Percentiles rank a stretch among this genome's conserved stretches.
Conservation (phyloP, 176 grass and related monocot species). For the Oryza glaberrima region DNA sequence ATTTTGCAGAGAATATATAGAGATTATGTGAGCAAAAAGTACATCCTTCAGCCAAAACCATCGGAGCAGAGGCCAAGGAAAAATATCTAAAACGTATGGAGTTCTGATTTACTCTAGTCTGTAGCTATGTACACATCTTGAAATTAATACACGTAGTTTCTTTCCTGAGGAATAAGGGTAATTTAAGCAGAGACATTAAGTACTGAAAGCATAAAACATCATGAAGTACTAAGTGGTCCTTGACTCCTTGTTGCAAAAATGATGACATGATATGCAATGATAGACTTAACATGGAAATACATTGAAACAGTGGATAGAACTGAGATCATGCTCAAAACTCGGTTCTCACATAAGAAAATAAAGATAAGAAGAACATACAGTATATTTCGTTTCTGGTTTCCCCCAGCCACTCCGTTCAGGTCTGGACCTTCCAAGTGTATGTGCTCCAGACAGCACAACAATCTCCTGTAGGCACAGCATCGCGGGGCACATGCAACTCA, state of each 20-base stretch:
- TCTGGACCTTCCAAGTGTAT: conserved; percentile 93
- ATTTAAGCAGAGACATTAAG: background rate
- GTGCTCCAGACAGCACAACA: conserved; percentile 92
- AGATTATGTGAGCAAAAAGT: background rate
- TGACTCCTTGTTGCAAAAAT: background rate
- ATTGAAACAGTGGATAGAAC: background rate
- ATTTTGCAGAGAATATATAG: conserved; percentile 4
- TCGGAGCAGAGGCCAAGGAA: background rate
- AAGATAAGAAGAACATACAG: conserved; percentile 62
- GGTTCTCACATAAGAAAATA: background rate
- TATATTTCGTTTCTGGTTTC: conserved; percentile 97
- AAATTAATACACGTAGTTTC: conserved; percentile 29
- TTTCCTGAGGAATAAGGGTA: background rate
- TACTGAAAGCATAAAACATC: conserved; percentile 12
- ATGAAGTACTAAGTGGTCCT: background rate
- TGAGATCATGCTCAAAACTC: conserved; percentile 7
- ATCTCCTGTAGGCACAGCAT: conserved; percentile 68
- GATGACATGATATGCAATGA: conserved; percentile 22
- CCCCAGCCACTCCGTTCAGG: conserved; percentile 97
- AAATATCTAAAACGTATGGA: background rate
- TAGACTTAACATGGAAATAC: background rate
- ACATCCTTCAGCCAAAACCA: background rate
- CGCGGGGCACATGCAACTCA: conserved; percentile 24
- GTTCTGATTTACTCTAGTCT: background rate
- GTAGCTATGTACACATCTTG: background rate